Conservation (phyloP, 257 asterid species). For the Leonotis leonurus region DNA sequence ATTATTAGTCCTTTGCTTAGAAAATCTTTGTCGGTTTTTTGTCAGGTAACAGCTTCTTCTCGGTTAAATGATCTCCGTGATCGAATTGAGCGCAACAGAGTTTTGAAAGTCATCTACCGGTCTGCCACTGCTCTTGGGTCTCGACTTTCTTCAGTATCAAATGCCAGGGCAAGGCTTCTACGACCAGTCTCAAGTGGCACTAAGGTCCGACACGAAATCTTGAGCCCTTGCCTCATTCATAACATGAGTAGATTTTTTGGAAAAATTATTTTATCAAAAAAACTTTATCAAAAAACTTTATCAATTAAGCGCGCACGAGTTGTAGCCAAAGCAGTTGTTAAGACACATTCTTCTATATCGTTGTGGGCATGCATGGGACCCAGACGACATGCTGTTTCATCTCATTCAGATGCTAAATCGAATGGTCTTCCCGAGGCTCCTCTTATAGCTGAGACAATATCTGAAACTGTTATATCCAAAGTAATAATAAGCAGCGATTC, state of each 20-base stretch:
- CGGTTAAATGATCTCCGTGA: slow-evolving; percentile 84
- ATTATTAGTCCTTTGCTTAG: slow-evolving; percentile 3
- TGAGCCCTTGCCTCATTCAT: slow-evolving; percentile 12
- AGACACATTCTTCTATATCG: slow-evolving; percentile 62
- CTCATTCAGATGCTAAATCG: slow-evolving; percentile 30
- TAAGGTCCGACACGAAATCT: slow-evolving; percentile 32
- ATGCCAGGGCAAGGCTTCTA: slow-evolving; percentile 68
- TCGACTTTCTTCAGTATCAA: slow-evolving; percentile 71
- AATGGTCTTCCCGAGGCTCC: slow-evolving; percentile 44
- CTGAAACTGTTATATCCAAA: slow-evolving; percentile 38
- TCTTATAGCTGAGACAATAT: slow-evolving; percentile 38
- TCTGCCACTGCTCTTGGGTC: slow-evolving; percentile 87
- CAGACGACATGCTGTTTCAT: slow-evolving; percentile 58
- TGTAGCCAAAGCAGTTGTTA: slow-evolving; percentile 85
- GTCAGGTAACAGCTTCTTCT: slow-evolving; percentile 80
- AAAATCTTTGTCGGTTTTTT: background rate
- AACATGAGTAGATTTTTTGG: too few relatives aligned
- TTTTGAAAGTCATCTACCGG: slow-evolving; percentile 57
- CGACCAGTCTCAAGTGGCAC: slow-evolving; percentile 93
- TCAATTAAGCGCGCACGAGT: slow-evolving; percentile 87
- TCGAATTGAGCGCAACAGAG: slow-evolving; percentile 70
- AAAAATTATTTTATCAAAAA: background rate
- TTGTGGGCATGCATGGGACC: slow-evolving; percentile 91
- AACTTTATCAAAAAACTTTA: too few relatives aligned
- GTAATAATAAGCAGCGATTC: slow-evolving; percentile 26